Conservation (phyloP, 108 stramenopile genomes). For the Bacterosira constricta region DNA sequence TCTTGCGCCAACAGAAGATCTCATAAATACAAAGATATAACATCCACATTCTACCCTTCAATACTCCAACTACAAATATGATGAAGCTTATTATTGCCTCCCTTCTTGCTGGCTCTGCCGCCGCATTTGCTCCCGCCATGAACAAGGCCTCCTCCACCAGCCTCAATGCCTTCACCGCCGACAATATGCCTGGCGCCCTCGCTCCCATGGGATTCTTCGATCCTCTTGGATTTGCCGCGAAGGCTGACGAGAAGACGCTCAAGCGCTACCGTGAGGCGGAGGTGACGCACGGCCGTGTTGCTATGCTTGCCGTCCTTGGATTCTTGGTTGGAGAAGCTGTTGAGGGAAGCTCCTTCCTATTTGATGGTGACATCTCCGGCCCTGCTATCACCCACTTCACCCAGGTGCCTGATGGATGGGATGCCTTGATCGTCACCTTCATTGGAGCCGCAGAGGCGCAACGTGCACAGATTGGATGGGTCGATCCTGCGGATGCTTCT, state of each 20-base stretch:
- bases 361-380: slow-evolving; percentile 72
- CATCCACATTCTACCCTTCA: too few species aligned
- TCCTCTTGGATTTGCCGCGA: too few species aligned
- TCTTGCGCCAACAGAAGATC: too few species aligned
- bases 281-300: slow-evolving; percentile 78
- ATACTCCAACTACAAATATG: too few species aligned
- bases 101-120: too few species aligned
- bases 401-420: slow-evolving; percentile 70
- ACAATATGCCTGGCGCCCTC: background rate
- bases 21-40: too few species aligned
- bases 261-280: slow-evolving; percentile 90
- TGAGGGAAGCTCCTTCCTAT: slow-evolving; percentile 74
- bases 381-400: slow-evolving; percentile 89
- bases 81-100: too few species aligned
- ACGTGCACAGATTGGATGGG: too few species aligned
- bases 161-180: background rate
- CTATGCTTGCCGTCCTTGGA: slow-evolving; percentile 34
- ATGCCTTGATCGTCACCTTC: slow-evolving; percentile 53
- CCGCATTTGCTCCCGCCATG: too few species aligned
- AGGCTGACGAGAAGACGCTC: slow-evolving; percentile 63
- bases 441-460: slow-evolving; percentile 65
- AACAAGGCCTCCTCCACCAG: background rate
- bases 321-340: slow-evolving; percentile 66
- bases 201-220: too few species aligned
- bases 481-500: too few species aligned